phyloP scores from a whole-genome alignment of 2,329 filamentous ascomycete genomes.

The Aspergillus thermomutatus region DNA sequence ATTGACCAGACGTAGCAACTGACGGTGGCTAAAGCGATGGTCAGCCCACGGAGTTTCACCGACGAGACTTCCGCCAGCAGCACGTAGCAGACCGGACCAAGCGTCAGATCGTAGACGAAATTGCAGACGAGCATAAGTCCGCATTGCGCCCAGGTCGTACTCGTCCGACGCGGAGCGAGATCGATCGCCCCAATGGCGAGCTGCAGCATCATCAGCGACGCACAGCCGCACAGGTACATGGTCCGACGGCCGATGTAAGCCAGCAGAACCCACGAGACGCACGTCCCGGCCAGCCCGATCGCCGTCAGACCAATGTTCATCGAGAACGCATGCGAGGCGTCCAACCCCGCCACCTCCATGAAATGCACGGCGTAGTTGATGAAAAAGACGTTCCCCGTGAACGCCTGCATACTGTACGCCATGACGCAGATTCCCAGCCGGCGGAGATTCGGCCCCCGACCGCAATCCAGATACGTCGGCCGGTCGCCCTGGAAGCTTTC shows the following conservation, averaged over 20 bases:
- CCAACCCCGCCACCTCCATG: constrained; percentile 32
- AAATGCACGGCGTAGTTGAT: constrained; percentile 31
- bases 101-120: constrained; percentile 52
- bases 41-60: constrained; percentile 52
- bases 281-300: constrained; percentile 42
- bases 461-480: constrained; percentile 22
- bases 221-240: constrained; percentile 39
- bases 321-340: constrained; percentile 22
- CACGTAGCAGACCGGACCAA: constrained; percentile 54
- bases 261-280: constrained; percentile 41
- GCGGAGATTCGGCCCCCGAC: constrained; percentile 25
- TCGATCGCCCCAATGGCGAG: constrained; percentile 40
- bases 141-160: constrained; percentile 40
- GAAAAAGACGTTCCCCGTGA: constrained; percentile 26
- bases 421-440: constrained; percentile 25
- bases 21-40: constrained; percentile 35
- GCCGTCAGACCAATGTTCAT: constrained; percentile 42
- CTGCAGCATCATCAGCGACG: constrained; percentile 31
- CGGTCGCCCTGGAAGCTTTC: constrained; percentile 14
- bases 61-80: constrained; percentile 52
- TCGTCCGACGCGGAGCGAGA: constrained; percentile 29
- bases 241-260: constrained; percentile 37
- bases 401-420: constrained; percentile 29
- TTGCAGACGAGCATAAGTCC: constrained; percentile 31
- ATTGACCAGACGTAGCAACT: constrained; percentile 25